A percentile compares a stretch with the other conserved stretches of the same genome.
Evolutionary conservation across 2,329 filamentous ascomycete genomes (phyloP).

Genomic region (Nemania abortiva): DNA sequence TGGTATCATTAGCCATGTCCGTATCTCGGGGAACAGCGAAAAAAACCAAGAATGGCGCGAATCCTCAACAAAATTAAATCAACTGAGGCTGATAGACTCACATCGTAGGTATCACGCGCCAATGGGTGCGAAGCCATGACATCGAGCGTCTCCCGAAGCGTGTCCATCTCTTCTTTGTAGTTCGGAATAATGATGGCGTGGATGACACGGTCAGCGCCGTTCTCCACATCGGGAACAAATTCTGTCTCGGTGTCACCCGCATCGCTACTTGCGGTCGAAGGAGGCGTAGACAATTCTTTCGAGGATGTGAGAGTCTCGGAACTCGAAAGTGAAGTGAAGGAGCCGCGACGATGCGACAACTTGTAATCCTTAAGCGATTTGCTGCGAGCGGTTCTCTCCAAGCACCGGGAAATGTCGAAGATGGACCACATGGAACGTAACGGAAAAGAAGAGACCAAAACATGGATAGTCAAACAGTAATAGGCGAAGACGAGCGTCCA

Average conservation of each 20-base stretch:
- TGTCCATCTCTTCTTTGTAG: slow-evolving; percentile 79
- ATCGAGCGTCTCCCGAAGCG: slow-evolving; percentile 74
- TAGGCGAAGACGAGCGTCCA: slow-evolving; percentile 70
- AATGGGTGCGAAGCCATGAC: slow-evolving; percentile 76
- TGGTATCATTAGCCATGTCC: slow-evolving; percentile 31
- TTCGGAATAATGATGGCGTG: slow-evolving; percentile 79
- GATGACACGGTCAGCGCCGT: slow-evolving; percentile 62
- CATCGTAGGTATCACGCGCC: slow-evolving; percentile 75
- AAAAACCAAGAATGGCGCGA: not conserved
- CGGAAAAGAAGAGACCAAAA: slow-evolving; percentile 73
- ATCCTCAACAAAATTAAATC: slow-evolving; percentile 7
- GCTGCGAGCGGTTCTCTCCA: slow-evolving; percentile 61
- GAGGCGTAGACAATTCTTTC: slow-evolving; percentile 53
- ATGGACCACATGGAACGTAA: slow-evolving; percentile 72
- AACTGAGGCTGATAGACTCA: slow-evolving; percentile 58
- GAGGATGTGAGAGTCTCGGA: slow-evolving; percentile 65
- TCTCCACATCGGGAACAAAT: slow-evolving; percentile 59
- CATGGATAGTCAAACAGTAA: slow-evolving; percentile 74
- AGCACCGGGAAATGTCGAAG: slow-evolving; percentile 65
- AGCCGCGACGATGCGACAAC: slow-evolving; percentile 61
- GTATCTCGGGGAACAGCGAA: not conserved
- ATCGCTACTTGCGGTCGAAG: slow-evolving; percentile 63
- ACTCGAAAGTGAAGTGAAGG: slow-evolving; percentile 67
- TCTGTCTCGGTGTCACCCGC: slow-evolving; percentile 64
- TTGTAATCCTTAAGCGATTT: slow-evolving; percentile 63